Conservation (phyloP, 2,329 filamentous ascomycete species). For the Hypoxylon sp. region DNA sequence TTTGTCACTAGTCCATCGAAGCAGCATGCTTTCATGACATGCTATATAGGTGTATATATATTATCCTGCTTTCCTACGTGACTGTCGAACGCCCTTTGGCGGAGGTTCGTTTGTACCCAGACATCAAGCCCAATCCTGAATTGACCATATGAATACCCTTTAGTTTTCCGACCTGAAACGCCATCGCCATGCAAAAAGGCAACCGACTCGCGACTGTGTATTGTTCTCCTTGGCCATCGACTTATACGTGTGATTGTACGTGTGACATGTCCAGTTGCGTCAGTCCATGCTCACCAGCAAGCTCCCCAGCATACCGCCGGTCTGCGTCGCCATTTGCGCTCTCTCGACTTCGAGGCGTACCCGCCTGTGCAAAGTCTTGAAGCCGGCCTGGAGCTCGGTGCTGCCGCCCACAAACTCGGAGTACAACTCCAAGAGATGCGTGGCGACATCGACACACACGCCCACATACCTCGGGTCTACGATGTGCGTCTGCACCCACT, state of each 20-base stretch:
- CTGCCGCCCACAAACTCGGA: slow-evolving; percentile 81
- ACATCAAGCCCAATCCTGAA: slow-evolving; percentile 23
- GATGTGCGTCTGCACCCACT: slow-evolving; percentile 85
- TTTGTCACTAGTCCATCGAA: background rate
- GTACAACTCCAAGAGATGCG: slow-evolving; percentile 89
- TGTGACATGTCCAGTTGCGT: background rate
- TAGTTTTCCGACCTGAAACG: slow-evolving; percentile 48
- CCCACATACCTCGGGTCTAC: slow-evolving; percentile 84
- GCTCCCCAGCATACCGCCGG: slow-evolving; percentile 87
- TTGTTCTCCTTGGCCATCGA: background rate
- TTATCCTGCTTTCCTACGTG: slow-evolving; percentile 2
- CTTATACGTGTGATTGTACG: background rate
- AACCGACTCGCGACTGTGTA: slow-evolving; percentile 9
- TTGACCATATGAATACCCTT: slow-evolving; percentile 5
- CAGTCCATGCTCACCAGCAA: slow-evolving; percentile 62
- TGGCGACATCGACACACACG: slow-evolving; percentile 84
- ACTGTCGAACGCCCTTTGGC: slow-evolving; percentile 1
- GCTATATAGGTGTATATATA: background rate
- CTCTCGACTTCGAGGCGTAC: slow-evolving; percentile 84
- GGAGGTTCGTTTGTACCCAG: slow-evolving; percentile 15
- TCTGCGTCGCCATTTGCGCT: slow-evolving; percentile 84
- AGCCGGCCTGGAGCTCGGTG: slow-evolving; percentile 76
- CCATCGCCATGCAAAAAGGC: slow-evolving; percentile 57
- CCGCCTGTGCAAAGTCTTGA: slow-evolving; percentile 75
- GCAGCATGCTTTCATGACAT: background rate